Conservation (phyloP, 2,329 filamentous ascomycete species). For the Botrytis paeoniae region DNA sequence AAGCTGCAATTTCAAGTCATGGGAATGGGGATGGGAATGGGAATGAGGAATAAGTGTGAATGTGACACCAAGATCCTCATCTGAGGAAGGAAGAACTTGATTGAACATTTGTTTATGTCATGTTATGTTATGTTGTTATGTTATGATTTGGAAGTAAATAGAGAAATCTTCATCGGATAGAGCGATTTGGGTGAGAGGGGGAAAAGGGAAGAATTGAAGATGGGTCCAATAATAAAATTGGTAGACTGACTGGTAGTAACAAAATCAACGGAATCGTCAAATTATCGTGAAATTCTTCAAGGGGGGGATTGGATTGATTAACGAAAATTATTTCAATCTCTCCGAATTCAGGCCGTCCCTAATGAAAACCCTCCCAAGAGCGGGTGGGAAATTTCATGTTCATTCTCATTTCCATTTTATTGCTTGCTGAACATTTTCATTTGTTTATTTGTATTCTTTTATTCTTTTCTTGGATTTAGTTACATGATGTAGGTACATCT, state of each 20-base stretch:
- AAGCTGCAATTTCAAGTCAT: not conserved
- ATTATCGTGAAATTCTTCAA: not conserved
- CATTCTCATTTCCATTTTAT: not conserved
- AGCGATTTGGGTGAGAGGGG: too few relatives aligned
- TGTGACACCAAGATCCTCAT: not conserved
- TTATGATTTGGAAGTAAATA: not conserved
- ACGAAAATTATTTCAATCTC: not conserved
- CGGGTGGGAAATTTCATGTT: not conserved
- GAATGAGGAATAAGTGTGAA: not conserved
- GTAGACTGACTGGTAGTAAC: not conserved
- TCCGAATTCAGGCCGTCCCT: conserved; percentile 9
- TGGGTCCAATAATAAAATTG: not conserved
- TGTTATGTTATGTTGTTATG: not conserved
- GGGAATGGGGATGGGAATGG: not conserved
- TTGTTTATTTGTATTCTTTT: not conserved
- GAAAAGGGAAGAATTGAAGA: not conserved
- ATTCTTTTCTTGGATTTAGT: not conserved
- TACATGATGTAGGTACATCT: conserved; percentile 1
- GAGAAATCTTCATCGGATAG: too few relatives aligned
- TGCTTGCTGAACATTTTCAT: not conserved
- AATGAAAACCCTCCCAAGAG: not conserved
- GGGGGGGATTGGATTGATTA: too few relatives aligned
- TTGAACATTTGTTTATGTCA: not conserved
- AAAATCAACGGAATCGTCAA: not conserved
- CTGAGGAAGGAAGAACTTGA: not conserved